phyloP scores from a whole-genome alignment of 2,329 filamentous ascomycete species.

The Fusarium sp. region DNA sequence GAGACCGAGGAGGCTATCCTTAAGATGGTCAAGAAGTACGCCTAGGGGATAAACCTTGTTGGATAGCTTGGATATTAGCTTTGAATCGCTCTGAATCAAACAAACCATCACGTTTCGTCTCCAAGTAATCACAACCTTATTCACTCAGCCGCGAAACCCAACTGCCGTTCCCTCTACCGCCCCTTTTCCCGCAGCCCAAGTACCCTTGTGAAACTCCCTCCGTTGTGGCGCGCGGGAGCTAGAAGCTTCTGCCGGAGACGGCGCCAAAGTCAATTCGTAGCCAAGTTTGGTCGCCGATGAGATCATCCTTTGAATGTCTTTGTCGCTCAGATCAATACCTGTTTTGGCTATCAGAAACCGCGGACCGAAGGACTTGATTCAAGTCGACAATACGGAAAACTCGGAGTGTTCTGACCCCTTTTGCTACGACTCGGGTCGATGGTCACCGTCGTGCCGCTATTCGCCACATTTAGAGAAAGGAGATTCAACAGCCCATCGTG shows the following conservation, averaged over 20 bases:
- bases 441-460: neutral
- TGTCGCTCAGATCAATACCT: neutral
- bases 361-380: neutral
- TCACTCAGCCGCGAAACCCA: neutral
- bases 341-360: neutral
- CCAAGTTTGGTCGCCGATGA: neutral
- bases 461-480: neutral
- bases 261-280: neutral
- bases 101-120: neutral
- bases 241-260: neutral
- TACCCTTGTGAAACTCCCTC: neutral
- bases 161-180: neutral
- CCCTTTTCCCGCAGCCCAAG: neutral
- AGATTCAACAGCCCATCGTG: neutral
- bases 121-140: neutral
- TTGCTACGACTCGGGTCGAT: neutral
- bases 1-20: slow-evolving; percentile 60
- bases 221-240: neutral
- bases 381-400: neutral
- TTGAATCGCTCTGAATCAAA: neutral
- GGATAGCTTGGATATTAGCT: neutral
- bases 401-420: neutral
- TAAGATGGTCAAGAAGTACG: slow-evolving; percentile 53
- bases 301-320: neutral
- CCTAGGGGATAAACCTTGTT: slow-evolving; percentile 41